A percentile compares a stretch with the other conserved stretches of the same genome.
phyloP scores from a whole-genome alignment of 2,329 filamentous ascomycete genomes.

The Diaporthe ilicicola region DNA sequence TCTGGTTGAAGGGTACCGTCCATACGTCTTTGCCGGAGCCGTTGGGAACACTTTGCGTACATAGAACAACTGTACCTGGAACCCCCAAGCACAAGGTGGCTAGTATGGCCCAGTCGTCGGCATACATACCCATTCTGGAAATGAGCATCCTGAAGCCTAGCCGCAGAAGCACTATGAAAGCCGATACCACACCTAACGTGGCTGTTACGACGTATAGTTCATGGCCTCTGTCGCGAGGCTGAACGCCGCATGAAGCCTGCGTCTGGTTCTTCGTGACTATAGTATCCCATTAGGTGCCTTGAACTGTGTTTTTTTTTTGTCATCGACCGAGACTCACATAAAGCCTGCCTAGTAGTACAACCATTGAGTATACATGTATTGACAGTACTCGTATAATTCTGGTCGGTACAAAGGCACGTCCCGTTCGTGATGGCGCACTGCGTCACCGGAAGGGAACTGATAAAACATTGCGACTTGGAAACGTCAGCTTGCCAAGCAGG shows the following conservation, averaged over 20 bases:
- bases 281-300: background rate
- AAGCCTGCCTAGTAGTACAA: conserved; percentile 27
- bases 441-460: conserved; percentile 4
- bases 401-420: conserved; percentile 27
- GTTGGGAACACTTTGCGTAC: conserved; percentile 26
- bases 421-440: conserved; percentile 23
- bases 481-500: background rate
- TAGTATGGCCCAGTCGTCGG: conserved; percentile 36
- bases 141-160: conserved; percentile 32
- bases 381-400: background rate
- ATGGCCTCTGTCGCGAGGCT: background rate
- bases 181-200: conserved; percentile 26
- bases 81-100: conserved; percentile 27
- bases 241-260: conserved; percentile 14
- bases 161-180: conserved; percentile 13
- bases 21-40: conserved; percentile 42
- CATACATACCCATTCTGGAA: conserved; percentile 23
- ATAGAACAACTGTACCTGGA: conserved; percentile 31
- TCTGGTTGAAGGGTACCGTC: conserved; percentile 38
- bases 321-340: background rate
- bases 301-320: background rate
- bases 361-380: background rate
- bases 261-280: conserved; percentile 26
- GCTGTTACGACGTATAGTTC: background rate
- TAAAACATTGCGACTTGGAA: conserved; percentile 1